These are phyloP conservation scores for Clarkia xantiana DNA, from an alignment of 345 rosid species.

Conservation along the genomic window DNA sequence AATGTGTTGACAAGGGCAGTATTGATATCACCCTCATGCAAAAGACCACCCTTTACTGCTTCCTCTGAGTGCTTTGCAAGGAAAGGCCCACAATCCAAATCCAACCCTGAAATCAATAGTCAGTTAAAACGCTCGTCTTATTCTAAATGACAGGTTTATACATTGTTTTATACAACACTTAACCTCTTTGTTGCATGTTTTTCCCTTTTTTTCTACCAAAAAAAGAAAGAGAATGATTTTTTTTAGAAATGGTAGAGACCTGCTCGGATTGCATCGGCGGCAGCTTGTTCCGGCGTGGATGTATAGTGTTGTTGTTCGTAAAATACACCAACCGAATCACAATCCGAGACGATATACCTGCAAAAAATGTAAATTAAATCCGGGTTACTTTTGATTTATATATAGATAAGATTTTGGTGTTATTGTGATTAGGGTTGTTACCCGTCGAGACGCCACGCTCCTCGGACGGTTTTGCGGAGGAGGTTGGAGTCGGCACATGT, in stretches of 20 bases:
- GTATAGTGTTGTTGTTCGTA: constrained; percentile 50
- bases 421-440: constrained; percentile 1
- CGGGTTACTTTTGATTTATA: too few species aligned
- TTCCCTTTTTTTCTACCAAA: too few species aligned
- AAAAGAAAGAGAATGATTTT: not conserved
- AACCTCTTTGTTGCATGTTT: too few species aligned
- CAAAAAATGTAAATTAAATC: too few species aligned
- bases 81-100: constrained; percentile 79
- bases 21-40: constrained; percentile 44
- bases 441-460: constrained; percentile 75
- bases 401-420: too few species aligned
- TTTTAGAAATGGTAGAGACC: too few species aligned
- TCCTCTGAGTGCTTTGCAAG: constrained; percentile 29
- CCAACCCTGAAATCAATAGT: constrained; percentile 81
- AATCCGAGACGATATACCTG: constrained; percentile 82
- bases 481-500: constrained; percentile 73
- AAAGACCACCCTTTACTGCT: constrained; percentile 31
- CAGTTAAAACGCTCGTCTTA: too few species aligned
- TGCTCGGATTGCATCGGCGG: constrained; percentile 78
- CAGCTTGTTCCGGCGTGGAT: constrained; percentile 79
- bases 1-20: constrained; percentile 51
- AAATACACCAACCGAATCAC: constrained; percentile 70
- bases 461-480: constrained; percentile 39
- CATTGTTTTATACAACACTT: too few species aligned
- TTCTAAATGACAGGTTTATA: too few species aligned